Percentiles rank a stretch among this genome's conserved stretches.
Evolutionary conservation across 2,329 filamentous ascomycete species (phyloP).

Genomic region (Paraphoma sp.): DNA sequence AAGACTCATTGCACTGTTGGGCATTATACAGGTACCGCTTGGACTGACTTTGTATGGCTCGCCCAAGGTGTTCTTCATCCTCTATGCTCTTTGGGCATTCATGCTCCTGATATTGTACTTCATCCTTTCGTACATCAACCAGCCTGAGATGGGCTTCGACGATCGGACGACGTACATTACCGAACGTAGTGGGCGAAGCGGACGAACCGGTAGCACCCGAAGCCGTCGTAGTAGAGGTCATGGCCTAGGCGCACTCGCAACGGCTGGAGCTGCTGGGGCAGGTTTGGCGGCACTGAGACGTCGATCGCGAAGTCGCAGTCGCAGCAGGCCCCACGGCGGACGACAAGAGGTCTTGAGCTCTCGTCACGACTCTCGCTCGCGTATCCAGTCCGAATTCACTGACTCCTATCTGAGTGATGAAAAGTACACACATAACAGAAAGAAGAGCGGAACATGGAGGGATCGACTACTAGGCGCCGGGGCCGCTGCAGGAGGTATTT

Average conservation of each 20-base stretch:
- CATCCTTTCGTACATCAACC: constrained; percentile 75
- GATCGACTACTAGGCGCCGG: constrained; percentile 55
- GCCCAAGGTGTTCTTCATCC: constrained; percentile 81
- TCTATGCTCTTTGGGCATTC: constrained; percentile 81
- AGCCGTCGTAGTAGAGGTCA: constrained; percentile 40
- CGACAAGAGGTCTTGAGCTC: constrained; percentile 44
- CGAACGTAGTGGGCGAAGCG: constrained; percentile 54
- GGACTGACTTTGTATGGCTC: constrained; percentile 93
- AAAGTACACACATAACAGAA: constrained; percentile 47
- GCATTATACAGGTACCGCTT: constrained; percentile 84
- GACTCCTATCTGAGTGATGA: constrained; percentile 50
- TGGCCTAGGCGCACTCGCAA: constrained; percentile 57
- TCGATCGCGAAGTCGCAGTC: constrained; percentile 50
- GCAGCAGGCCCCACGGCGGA: constrained; percentile 30
- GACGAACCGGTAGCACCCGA: constrained; percentile 26
- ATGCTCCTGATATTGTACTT: constrained; percentile 79
- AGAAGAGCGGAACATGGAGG: constrained; percentile 50
- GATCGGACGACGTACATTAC: constrained; percentile 66
- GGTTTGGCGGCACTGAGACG: constrained; percentile 62
- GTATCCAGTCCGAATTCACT: constrained; percentile 33
- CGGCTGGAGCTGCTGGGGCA: constrained; percentile 63
- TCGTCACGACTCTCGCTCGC: constrained; percentile 38
- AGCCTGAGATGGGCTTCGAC: constrained; percentile 60
- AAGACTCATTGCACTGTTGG: constrained; percentile 77
- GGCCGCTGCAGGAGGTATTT: constrained; percentile 51